Base-by-base conservation (phyloP, 495 filamentous ascomycete genomes). In the Poronia punctata region DNA sequence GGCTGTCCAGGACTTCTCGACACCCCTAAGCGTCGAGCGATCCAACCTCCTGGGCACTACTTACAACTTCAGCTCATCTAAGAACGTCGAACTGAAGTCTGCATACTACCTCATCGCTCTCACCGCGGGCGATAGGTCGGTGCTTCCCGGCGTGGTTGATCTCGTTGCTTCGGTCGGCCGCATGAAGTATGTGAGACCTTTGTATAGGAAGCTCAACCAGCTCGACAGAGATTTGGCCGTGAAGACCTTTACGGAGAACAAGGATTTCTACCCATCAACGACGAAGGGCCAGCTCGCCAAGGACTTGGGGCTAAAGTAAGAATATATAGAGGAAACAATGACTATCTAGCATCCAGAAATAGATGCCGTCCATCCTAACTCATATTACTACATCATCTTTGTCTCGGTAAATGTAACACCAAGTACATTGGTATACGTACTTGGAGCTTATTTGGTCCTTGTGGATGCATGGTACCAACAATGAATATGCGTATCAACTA, bases 181-280 rank as follows among this genome's bases (percentile, higher is more conserved):
- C 35, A 95, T 98, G 90, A 98, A 98, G 73, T 96, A 90, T 60
- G 88, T 95, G 38, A 73, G 88, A 44, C 84, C 88, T 36, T 60
- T 98, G 60, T 92, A 78, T 66, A 75, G 80, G 46, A 66, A 74
- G 40, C 64, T 97, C 49, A 80, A 81, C 49, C 76, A 78, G 50
- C 72, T 82, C 2, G 82, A 95, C 65, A 68, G 76, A 21, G 62
- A 78, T 20, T 59, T 94, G 54, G 90, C 92, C 6, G 48, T 87
- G 28, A 70, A 76, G 57, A 95, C 90, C 1, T 95, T 95, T 52
- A 71, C 86, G 68, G 83, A 83, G 67, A 79, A 95, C 50, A 84
- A 74, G 49, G 79, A 84, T 35, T 98, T 96, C 52, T 98, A 98
- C 57, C 90, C 96, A 60, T 92, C 92, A 9, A 98, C 96, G 47